Evolutionary conservation across 108 stramenopile species (phyloP), one percentile per base, ranked within the genome.

Genomic region (Epithemia pelagica): DNA sequence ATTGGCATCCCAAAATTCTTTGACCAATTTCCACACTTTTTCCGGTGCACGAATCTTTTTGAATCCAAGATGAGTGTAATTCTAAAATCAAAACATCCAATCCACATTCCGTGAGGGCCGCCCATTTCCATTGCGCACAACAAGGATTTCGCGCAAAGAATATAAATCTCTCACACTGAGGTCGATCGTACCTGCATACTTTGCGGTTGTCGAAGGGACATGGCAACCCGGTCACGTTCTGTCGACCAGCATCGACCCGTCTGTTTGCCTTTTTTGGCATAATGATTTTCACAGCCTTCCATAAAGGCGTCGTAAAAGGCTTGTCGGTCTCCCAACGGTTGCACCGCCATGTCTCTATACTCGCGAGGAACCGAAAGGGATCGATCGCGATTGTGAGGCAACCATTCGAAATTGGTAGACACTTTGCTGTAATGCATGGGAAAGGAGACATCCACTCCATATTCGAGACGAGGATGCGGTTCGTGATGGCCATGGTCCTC

Each of bases 371-470:
- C 60, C 24, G 58, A 52, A 2, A 74, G 8, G 32, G 63, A 67
- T 15, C 73, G 61, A 59, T 92, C 82, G 57, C 71, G 10, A 67
- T 93, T 93, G 78, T 93, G 92, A 0, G 83, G 82, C 0, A 93
- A 75, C 89, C 87, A 92, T 0, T 80, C 82, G 57, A 86, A 92
- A 71, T 92, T 92, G 60, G 68, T 78, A 3, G 80, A 80, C 10
- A 93, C 62, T 23, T 60, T 20, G 1, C 10, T 46, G 26, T 86
- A 70, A 46, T 93, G 92, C 57, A 93, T 93, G 37, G 92, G 92
- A 66, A 90, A 93, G 59, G 80, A 82, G 23, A 90, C 80, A 65
- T 93, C 92, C 24, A 87, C 92, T 26, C 92, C 92, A 70, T 93
- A 93, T 58, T 58, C 56, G 15, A 27, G 15, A 23, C 25, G 18